Base-by-base conservation (phyloP, 345 rosid genomes). In the Aurinia saxatilis region DNA sequence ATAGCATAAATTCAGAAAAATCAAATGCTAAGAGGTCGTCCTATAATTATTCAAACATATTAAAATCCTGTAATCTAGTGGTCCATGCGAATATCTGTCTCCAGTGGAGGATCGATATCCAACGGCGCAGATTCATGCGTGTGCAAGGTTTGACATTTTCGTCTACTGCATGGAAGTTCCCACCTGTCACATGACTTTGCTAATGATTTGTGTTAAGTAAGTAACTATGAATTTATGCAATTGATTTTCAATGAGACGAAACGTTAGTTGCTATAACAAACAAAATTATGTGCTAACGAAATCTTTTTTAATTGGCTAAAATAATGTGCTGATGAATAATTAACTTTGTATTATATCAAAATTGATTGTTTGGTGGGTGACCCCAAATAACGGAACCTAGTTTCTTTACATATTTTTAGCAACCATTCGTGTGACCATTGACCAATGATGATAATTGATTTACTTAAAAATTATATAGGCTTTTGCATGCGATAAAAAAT, bases 61-160 rank as follows among this genome's bases (percentile, higher is more conserved):
- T 61, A 48, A 31, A 70, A 47, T 52, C 35, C 0, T 29, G 38
- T 30, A 39, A 53, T 62, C 51, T 63, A 55, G 64, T 70, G 63
- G 74, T 56, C 69, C 74, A 55, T 57, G 13, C 58, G 69, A 63
- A 70, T 70, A 57, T 70, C 19, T 46, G 74, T 63, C 69, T 55
- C 19, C 8, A n/a, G 18, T 62, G 35, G 45, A 50, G 6, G 21
- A 50, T 68, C 54, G 0, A 33, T 16, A 68, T 60, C 55, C 47
- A 44, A 60, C 66, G 67, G 60, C 49, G 36, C 17, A 15, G 6
- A 37, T n/a, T 53, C 58, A 62, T 15, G 51, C 64, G 69, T 56
- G 63, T 63, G 64, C 74, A 62, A 16, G 2, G 57, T 62, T 54
- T 70, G 74, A 63, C 68, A 11, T 66, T 56, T 40, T 34, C 17